Conservation (phyloP, 345 rosid species). For the Isatis tinctoria region DNA sequence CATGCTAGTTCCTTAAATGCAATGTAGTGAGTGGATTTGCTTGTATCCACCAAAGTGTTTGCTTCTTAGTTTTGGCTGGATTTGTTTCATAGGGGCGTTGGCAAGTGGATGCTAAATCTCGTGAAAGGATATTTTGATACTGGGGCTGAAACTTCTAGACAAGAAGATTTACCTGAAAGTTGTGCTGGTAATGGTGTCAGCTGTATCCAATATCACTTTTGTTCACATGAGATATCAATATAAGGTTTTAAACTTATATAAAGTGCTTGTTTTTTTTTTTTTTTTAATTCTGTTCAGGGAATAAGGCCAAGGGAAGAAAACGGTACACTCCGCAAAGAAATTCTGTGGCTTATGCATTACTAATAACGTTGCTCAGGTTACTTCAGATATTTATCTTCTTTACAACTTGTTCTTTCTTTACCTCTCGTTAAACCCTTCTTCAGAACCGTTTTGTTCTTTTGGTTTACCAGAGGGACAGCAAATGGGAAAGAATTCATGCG, state of each 20-base stretch:
- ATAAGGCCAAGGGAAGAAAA: constrained; percentile 41
- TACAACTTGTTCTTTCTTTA: neutral
- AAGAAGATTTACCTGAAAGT: constrained; percentile 44
- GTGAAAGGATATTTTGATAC: constrained; percentile 58
- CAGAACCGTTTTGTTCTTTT: neutral
- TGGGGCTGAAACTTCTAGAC: constrained; percentile 46
- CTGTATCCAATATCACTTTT: constrained; percentile 7
- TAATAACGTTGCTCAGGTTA: constrained; percentile 77
- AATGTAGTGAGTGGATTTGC: constrained; percentile 1
- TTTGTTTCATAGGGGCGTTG: constrained; percentile 69
- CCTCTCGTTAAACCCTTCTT: constrained; percentile 2
- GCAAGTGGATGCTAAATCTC: constrained; percentile 76
- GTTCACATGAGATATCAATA: neutral
- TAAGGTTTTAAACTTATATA: neutral
- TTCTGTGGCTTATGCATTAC: constrained; percentile 80
- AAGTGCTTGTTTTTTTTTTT: neutral
- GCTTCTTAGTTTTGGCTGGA: constrained; percentile 7
- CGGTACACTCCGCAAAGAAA: constrained; percentile 75
- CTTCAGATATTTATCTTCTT: neutral
- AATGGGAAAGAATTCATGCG: constrained; percentile 71
- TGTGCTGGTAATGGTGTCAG: constrained; percentile 30
- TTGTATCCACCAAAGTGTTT: neutral
- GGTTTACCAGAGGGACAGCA: constrained; percentile 47
- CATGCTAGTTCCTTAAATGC: neutral
- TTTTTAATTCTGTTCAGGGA: constrained; percentile 35